Evolutionary conservation across 2,329 filamentous ascomycete genomes (phyloP).

Genomic region (Coniella lustricola): DNA sequence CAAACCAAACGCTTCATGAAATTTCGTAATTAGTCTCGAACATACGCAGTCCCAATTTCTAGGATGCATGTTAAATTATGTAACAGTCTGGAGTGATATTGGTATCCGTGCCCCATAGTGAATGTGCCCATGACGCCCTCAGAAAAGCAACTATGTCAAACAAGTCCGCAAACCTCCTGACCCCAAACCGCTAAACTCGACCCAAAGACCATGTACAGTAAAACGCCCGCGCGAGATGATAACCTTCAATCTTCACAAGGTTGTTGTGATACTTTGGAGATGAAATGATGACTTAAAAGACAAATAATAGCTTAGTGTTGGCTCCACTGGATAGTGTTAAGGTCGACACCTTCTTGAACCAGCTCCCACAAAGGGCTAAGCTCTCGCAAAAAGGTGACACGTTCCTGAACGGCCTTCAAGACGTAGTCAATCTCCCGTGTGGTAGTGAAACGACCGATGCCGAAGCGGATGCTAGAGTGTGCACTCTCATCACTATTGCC

Average conservation of each 20-base stretch:
- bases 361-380: slow-evolving; percentile 95
- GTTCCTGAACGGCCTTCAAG: slow-evolving; percentile 82
- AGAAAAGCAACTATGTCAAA: slow-evolving; percentile 5
- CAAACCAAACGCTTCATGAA: background rate
- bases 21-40: background rate
- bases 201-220: slow-evolving; percentile 6
- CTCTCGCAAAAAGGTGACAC: slow-evolving; percentile 88
- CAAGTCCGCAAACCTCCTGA: background rate
- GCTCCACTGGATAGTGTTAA: slow-evolving; percentile 97
- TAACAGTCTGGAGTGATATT: slow-evolving; percentile 6
- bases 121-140: slow-evolving; percentile 12
- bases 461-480: slow-evolving; percentile 95
- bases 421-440: slow-evolving; percentile 96
- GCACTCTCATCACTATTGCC: slow-evolving; percentile 97
- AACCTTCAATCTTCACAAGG: background rate
- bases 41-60: background rate
- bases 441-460: slow-evolving; percentile 94
- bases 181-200: slow-evolving; percentile 6
- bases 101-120: slow-evolving; percentile 4
- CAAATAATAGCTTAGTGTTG: slow-evolving; percentile 67
- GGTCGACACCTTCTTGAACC: slow-evolving; percentile 91
- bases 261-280: too few relatives aligned
- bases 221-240: background rate
- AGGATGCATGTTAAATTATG: background rate
- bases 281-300: too few relatives aligned